phyloP scores from a whole-genome alignment of 208 protist species.

The Lotmaria passim region DNA sequence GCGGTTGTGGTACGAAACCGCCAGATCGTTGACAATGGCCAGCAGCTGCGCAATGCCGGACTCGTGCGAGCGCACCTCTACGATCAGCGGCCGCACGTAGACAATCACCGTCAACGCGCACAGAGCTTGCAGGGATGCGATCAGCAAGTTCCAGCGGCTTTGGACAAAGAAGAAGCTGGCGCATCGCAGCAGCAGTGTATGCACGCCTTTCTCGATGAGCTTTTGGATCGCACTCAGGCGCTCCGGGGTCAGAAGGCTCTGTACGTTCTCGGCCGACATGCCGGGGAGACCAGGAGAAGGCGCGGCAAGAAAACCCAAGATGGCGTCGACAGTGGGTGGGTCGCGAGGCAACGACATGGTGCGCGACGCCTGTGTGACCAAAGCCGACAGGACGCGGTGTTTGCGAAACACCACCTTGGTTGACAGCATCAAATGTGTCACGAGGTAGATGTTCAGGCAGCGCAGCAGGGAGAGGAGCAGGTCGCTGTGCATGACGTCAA shows the following conservation, averaged over 20 bases:
- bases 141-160: conserved; percentile 79
- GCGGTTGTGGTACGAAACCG: conserved; percentile 59
- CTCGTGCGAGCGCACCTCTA: conserved; percentile 62
- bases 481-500: conserved; percentile 66
- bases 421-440: conserved; percentile 82
- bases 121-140: conserved; percentile 67
- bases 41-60: conserved; percentile 83
- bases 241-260: conserved; percentile 73
- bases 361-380: conserved; percentile 75
- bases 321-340: conserved; percentile 68
- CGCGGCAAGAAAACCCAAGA: conserved; percentile 68
- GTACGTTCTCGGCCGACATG: conserved; percentile 77
- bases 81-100: conserved; percentile 73
- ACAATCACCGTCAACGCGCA: conserved; percentile 79
- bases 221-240: conserved; percentile 56
- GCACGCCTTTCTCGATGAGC: conserved; percentile 72
- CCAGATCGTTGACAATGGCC: conserved; percentile 74
- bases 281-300: conserved; percentile 60
- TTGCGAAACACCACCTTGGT: conserved; percentile 85
- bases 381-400: conserved; percentile 69
- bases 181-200: conserved; percentile 70
- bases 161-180: conserved; percentile 84
- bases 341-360: conserved; percentile 72
- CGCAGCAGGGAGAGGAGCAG: conserved; percentile 66
- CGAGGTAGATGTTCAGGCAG: conserved; percentile 81